Percentiles rank a stretch among this genome's conserved stretches.
Conservation (phyloP, 371 early-diverging fungal species). For the Mortierella sp. region DNA sequence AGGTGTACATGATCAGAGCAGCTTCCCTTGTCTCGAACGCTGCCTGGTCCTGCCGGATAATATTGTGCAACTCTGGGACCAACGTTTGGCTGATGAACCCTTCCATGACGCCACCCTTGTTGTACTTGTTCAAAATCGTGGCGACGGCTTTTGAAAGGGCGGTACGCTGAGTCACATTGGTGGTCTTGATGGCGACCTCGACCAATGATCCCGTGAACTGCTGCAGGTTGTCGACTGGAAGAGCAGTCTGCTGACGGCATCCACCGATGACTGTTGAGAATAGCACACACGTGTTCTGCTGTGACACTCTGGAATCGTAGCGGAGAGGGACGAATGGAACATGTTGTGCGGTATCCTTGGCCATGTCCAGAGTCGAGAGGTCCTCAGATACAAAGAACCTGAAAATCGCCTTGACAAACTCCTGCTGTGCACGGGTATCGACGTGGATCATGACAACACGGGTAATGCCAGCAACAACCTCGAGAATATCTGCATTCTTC, state of each 20-base stretch:
- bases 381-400: conserved; percentile 64
- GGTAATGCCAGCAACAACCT: conserved; percentile 61
- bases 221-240: conserved; percentile 67
- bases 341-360: conserved; percentile 11
- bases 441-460: conserved; percentile 63
- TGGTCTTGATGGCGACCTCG: conserved; percentile 60
- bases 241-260: conserved; percentile 65
- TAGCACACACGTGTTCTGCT: conserved; percentile 62
- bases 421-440: conserved; percentile 63
- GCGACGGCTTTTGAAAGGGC: conserved; percentile 67
- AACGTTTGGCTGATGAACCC: conserved; percentile 36
- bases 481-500: conserved; percentile 56
- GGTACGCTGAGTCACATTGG: conserved; percentile 56
- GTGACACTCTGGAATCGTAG: conserved; percentile 53
- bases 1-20: conserved; percentile 49
- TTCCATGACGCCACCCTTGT: conserved; percentile 61
- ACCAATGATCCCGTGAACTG: conserved; percentile 65
- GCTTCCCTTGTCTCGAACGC: conserved; percentile 35
- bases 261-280: conserved; percentile 71
- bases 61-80: conserved; percentile 41
- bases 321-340: conserved; percentile 48
- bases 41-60: conserved; percentile 35
- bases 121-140: conserved; percentile 74
- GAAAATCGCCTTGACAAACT: conserved; percentile 63
- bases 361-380: conserved; percentile 36